These are phyloP conservation scores for Ophiosphaerella narmari DNA, from an alignment of 2,329 filamentous ascomycete genomes.

Conservation along the genomic window DNA sequence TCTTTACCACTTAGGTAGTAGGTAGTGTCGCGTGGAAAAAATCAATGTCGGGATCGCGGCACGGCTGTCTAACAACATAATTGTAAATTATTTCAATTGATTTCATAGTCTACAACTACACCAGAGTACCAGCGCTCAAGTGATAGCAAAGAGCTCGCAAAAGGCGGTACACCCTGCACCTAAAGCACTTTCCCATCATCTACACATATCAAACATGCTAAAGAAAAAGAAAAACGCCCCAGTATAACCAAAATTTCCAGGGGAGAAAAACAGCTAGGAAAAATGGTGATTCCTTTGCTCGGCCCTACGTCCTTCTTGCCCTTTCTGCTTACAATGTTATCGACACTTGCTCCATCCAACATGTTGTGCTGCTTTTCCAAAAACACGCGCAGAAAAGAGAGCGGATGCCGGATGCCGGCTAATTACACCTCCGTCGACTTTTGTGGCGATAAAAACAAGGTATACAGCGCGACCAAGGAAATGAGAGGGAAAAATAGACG, in stretches of 20 bases:
- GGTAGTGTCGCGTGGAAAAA: too few species aligned
- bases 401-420: slow-evolving; percentile 23
- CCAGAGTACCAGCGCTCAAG: slow-evolving; percentile 11
- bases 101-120: slow-evolving; percentile 27
- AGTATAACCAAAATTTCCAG: neutral
- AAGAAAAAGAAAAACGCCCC: neutral
- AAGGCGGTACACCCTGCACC: neutral
- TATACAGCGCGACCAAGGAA: slow-evolving; percentile 20
- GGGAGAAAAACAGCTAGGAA: neutral
- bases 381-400: slow-evolving; percentile 8
- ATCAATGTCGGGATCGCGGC: too few species aligned
- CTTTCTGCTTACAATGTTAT: too few species aligned
- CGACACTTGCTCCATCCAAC: too few species aligned
- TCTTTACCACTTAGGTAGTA: too few species aligned
- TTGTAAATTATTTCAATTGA: slow-evolving; percentile 12
- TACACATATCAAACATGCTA: slow-evolving; percentile 7
- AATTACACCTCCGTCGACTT: slow-evolving; percentile 36
- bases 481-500: slow-evolving; percentile 5
- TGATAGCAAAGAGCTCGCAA: slow-evolving; percentile 4
- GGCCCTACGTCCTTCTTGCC: neutral
- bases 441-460: slow-evolving; percentile 17
- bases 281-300: neutral
- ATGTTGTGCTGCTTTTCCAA: neutral
- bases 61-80: too few species aligned
- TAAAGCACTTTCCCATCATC: slow-evolving; percentile 14